Evolutionary conservation across 164 flowering plant species (phyloP).

Genomic region (Pachysandra terminalis): DNA sequence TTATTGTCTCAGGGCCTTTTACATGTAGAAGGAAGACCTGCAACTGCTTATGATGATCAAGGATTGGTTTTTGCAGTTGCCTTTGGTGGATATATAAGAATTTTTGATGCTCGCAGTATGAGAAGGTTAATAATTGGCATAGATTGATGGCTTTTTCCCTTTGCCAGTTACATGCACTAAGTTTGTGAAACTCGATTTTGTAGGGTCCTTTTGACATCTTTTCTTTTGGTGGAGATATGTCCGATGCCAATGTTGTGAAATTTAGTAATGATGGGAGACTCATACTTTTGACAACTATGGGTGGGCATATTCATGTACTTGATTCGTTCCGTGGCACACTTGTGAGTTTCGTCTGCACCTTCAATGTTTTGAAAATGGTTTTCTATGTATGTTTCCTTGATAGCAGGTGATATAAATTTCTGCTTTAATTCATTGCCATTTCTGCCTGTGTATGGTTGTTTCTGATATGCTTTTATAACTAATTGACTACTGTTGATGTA

Average conservation of each 20-base stretch:
- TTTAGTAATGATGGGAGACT: slow-evolving; percentile 96
- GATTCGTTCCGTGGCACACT: slow-evolving; percentile 94
- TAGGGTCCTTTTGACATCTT: slow-evolving; percentile 97
- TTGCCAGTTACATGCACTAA: slow-evolving; percentile 7
- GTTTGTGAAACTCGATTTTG: slow-evolving; percentile 8
- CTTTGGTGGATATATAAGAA: slow-evolving; percentile 87
- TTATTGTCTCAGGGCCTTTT: slow-evolving; percentile 62
- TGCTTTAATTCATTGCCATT: not conserved
- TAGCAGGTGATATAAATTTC: not conserved
- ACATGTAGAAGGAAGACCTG: slow-evolving; percentile 97
- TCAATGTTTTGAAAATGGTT: not conserved
- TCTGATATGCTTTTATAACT: slow-evolving; percentile 6
- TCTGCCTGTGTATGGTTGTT: not conserved
- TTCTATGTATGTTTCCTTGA: not conserved
- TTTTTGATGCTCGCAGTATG: slow-evolving; percentile 96
- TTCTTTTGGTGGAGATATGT: slow-evolving; percentile 83
- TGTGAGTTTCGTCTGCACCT: slow-evolving; percentile 42
- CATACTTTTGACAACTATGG: slow-evolving; percentile 80
- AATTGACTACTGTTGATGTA: slow-evolving; percentile 22
- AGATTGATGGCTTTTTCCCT: not conserved
- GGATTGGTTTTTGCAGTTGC: slow-evolving; percentile 91
- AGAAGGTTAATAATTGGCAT: slow-evolving; percentile 54
- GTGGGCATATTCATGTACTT: slow-evolving; percentile 86
- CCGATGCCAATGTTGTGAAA: slow-evolving; percentile 91
- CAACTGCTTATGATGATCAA: slow-evolving; percentile 93